Conservation (phyloP, 495 filamentous ascomycete genomes). For the Aspergillus hancockii region DNA sequence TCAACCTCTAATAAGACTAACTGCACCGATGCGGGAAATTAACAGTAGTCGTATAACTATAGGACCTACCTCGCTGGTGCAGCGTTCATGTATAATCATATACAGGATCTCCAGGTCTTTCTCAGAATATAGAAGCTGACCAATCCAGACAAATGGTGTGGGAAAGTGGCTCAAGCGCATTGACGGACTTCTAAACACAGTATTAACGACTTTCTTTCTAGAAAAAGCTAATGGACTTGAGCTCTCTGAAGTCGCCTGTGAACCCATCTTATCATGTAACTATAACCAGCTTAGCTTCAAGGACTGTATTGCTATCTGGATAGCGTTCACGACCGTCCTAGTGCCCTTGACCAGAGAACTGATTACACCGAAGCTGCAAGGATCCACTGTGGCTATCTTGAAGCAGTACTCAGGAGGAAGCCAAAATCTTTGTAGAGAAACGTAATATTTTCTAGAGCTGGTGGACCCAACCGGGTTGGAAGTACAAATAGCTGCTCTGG, state of each 20-base stretch:
- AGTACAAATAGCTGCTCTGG: conserved; percentile 48
- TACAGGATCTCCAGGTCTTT: too few species aligned
- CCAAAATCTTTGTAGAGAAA: conserved; percentile 66
- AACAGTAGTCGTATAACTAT: conserved; percentile 68
- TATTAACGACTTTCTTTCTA: conserved; percentile 55
- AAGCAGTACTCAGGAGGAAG: conserved; percentile 56
- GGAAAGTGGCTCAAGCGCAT: conserved; percentile 53
- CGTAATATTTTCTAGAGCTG: too few species aligned
- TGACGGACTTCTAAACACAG: conserved; percentile 53
- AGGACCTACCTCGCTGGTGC: conserved; percentile 66
- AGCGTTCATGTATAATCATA: conserved; percentile 64
- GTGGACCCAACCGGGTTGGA: conserved; percentile 67
- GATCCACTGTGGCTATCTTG: conserved; percentile 64
- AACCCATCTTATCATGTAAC: conserved; percentile 59
- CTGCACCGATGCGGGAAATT: conserved; percentile 56
- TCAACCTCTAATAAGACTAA: conserved; percentile 51
- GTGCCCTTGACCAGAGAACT: conserved; percentile 50
- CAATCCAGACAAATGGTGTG: conserved; percentile 50
- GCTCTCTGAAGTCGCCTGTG: conserved; percentile 72
- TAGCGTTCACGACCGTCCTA: conserved; percentile 68
- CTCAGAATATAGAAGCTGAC: too few species aligned
- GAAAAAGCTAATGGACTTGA: too few species aligned
- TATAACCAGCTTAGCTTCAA: conserved; percentile 74
- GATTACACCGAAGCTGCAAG: conserved; percentile 63
- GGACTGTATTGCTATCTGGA: conserved; percentile 71